Conservation (phyloP, 140 eudicot species). For the Stevia rebaudiana region DNA sequence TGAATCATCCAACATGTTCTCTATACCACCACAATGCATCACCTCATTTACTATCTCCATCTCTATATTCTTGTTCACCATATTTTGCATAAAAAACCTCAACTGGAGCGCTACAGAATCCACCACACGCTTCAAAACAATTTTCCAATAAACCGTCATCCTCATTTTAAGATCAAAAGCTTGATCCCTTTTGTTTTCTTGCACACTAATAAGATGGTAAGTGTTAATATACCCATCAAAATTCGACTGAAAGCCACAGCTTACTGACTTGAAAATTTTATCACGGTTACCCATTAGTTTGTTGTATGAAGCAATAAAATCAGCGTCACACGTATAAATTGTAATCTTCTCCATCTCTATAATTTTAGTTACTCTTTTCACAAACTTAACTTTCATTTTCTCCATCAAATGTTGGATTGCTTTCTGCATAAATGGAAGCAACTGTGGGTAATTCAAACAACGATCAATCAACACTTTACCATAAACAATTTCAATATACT, state of each 20-base stretch:
- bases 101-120: slow-evolving; percentile 54
- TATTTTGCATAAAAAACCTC: slow-evolving; percentile 28
- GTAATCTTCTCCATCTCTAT: slow-evolving; percentile 43
- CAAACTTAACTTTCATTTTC: slow-evolving; percentile 22
- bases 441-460: slow-evolving; percentile 30
- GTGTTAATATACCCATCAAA: slow-evolving; percentile 18
- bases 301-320: slow-evolving; percentile 21
- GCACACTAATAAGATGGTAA: slow-evolving; percentile 7
- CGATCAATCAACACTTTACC: slow-evolving; percentile 14
- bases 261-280: background rate
- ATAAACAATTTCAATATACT: slow-evolving; percentile 31
- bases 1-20: slow-evolving; percentile 40
- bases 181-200: slow-evolving; percentile 23
- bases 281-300: slow-evolving; percentile 21
- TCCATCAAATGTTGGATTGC: slow-evolving; percentile 19
- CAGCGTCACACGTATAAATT: slow-evolving; percentile 43
- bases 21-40: slow-evolving; percentile 37
- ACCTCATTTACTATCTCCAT: slow-evolving; percentile 38
- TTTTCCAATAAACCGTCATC: slow-evolving; percentile 41
- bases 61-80: slow-evolving; percentile 42
- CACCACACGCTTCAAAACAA: slow-evolving; percentile 51
- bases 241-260: no score
- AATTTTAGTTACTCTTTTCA: slow-evolving; percentile 25
- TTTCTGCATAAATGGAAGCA: slow-evolving; percentile 27
- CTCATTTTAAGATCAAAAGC: slow-evolving; percentile 72